Evolutionary conservation across 1,139 yeast genomes (phyloP), one percentile per base, ranked within the genome.

Genomic region (Scheffersomyces stambukii): DNA sequence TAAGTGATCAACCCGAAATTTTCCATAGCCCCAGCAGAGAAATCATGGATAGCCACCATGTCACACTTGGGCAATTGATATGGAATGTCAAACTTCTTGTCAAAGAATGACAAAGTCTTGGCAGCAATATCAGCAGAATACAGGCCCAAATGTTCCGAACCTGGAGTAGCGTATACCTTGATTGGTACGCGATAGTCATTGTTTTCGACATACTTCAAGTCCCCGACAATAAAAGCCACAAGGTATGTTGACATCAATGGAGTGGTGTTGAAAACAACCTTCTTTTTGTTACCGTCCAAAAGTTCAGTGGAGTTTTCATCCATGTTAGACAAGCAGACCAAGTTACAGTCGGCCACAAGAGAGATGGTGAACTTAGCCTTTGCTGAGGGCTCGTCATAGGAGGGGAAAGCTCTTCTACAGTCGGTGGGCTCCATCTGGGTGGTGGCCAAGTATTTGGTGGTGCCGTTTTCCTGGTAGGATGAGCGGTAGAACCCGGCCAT

Each of bases 351-450:
- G 23, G 85, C 75, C 31, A 79, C 67, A 41, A 86, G 64, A 16
- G 77, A 60, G 34, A 86, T 68, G 36, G 77, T 77, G 50, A 84
- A 86, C 26, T 80, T 72, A 9, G 95, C 91, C 63, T 86, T 86
- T 37, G 79, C 69, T 31, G 79, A 75, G 8, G 96, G 96, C 54
- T 86, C 95, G 55, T 86, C 95, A 45, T 81, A 77, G 52, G 91
- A 84, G 13, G 96, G 95, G 66, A 86, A 85, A 4, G 95, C 95
- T 43, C 89, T 71, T 47, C 96, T 75, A 41, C 95, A 89, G 52
- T 84, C 95, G 10, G 93, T 81, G 16, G 95, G 81, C 57, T 86
- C 95, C 65, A 86, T 81, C 57, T 86, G 95, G 7, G 96, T 84
- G 23, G 93, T 78, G 19, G 85, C 78, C 70, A 84, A 72, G 43